Conservation (phyloP, 768 basidiomycete genomes). For the Rossbeevera mucosa region DNA sequence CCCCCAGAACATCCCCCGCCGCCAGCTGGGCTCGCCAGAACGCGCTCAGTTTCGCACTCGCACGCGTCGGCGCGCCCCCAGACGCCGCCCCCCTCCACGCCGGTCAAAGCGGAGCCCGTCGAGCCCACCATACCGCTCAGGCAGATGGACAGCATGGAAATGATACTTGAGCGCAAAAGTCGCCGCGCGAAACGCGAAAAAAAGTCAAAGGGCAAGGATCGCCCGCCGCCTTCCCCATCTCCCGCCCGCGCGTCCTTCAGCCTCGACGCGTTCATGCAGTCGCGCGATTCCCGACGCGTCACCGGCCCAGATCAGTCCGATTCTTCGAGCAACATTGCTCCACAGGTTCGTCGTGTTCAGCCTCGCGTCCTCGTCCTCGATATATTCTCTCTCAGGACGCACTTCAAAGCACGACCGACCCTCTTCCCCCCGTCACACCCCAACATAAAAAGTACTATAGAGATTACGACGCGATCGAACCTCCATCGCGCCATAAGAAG, state of each 20-base stretch:
- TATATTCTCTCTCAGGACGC: conserved; percentile 21
- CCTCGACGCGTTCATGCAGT: conserved; percentile 46
- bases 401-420: conserved; percentile 25
- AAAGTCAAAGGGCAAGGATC: conserved; percentile 43
- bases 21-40: conserved; percentile 40
- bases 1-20: conserved; percentile 27
- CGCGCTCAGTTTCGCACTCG: conserved; percentile 44
- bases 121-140: conserved; percentile 49
- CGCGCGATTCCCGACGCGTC: conserved; percentile 51
- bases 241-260: conserved; percentile 44
- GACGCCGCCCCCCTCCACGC: conserved; percentile 49
- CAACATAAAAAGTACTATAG: conserved; percentile 59
- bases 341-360: conserved; percentile 39
- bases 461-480: conserved; percentile 32
- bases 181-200: conserved; percentile 53
- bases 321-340: conserved; percentile 22
- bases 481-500: conserved; percentile 30
- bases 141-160: conserved; percentile 71
- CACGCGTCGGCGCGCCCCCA: conserved; percentile 39
- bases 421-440: conserved; percentile 48
- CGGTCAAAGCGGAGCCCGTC: conserved; percentile 58
- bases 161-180: conserved; percentile 67
- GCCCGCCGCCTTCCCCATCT: conserved; percentile 49
- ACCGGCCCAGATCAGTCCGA: conserved; percentile 31
- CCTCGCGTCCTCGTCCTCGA: conserved; percentile 16